phyloP scores from a whole-genome alignment of 768 basidiomycete species.

The Butyriboletus loyo region DNA sequence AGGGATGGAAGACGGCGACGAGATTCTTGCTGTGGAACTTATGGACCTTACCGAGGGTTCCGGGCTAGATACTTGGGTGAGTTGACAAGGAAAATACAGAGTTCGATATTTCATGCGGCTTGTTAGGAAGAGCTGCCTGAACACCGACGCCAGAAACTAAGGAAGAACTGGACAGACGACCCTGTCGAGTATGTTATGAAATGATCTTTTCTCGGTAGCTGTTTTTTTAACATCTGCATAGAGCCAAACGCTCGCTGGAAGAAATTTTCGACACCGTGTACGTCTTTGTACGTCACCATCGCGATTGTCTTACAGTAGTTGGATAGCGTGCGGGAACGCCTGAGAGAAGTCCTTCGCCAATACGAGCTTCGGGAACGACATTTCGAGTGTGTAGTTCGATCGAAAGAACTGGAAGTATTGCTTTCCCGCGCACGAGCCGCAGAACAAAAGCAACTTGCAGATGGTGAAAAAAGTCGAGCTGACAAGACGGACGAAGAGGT shows the following conservation, averaged over 20 bases:
- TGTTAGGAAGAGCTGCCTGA: constrained; percentile 63
- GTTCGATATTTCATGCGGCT: background rate
- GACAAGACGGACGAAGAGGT: constrained; percentile 77
- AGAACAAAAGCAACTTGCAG: constrained; percentile 80
- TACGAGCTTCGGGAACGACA: constrained; percentile 90
- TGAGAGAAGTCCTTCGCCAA: constrained; percentile 83
- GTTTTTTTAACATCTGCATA: constrained; percentile 26
- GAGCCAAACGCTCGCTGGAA: constrained; percentile 71
- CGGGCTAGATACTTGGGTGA: constrained; percentile 59
- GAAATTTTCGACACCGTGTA: constrained; percentile 87
- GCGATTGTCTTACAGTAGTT: constrained; percentile 1
- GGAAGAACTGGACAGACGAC: constrained; percentile 79
- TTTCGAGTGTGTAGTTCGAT: constrained; percentile 89
- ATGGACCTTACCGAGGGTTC: constrained; percentile 83
- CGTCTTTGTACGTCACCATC: constrained; percentile 29
- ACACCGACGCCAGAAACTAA: constrained; percentile 64
- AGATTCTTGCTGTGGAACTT: constrained; percentile 85
- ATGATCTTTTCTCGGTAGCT: constrained; percentile 2
- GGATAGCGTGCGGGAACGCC: constrained; percentile 72
- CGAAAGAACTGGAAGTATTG: constrained; percentile 87
- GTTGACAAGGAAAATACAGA: constrained; percentile 20
- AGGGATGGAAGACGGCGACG: constrained; percentile 85
- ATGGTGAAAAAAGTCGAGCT: constrained; percentile 66
- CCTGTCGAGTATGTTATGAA: constrained; percentile 59
- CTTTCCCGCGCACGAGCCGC: constrained; percentile 84